A percentile compares a stretch with the other conserved stretches of the same genome.
phyloP scores from a whole-genome alignment of 345 rosid species.

The Acer saccharum region DNA sequence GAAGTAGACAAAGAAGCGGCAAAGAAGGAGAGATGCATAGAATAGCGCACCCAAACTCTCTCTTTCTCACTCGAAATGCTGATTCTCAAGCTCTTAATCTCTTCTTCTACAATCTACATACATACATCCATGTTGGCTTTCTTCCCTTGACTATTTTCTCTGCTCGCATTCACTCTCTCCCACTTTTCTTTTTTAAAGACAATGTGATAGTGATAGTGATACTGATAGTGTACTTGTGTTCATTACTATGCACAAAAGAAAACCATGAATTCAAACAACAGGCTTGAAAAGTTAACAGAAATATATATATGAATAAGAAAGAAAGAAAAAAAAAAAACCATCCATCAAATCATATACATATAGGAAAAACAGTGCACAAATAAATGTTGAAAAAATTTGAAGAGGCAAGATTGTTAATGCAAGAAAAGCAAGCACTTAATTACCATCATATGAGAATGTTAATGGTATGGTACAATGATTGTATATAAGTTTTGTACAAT shows the following conservation, averaged over 20 bases:
- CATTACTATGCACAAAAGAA: neutral
- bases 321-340: neutral
- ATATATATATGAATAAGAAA: neutral
- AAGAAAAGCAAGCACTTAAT: neutral
- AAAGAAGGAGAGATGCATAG: conserved; percentile 36
- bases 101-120: conserved; percentile 19
- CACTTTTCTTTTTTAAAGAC: conserved; percentile 30
- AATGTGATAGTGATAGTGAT: neutral
- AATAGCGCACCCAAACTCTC: conserved; percentile 30
- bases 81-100: conserved; percentile 29
- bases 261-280: neutral
- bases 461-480: neutral
- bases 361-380: neutral
- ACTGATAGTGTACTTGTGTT: neutral
- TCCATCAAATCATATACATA: neutral
- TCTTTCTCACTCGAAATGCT: conserved; percentile 21
- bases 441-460: neutral
- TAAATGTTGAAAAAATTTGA: neutral
- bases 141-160: neutral
- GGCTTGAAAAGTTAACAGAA: neutral
- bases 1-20: conserved; percentile 44
- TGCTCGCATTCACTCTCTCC: conserved; percentile 28
- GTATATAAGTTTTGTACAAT: too few species aligned
- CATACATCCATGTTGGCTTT: neutral
- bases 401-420: neutral